phyloP scores from a whole-genome alignment of 257 asterid genomes.

The Avicennia marina region DNA sequence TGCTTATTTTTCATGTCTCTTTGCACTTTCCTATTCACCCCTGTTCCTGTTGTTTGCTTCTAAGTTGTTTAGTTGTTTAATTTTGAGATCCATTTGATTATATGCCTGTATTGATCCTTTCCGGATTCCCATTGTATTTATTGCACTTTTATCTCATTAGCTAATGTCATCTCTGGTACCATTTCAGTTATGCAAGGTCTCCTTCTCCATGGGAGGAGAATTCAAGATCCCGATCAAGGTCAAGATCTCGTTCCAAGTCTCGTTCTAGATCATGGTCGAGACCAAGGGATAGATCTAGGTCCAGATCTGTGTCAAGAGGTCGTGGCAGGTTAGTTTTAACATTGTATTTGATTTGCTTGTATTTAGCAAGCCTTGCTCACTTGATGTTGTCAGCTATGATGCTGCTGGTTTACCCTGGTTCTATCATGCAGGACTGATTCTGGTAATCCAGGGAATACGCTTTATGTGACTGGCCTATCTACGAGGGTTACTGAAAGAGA shows the following conservation, averaged over 20 bases:
- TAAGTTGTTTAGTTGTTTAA: not conserved
- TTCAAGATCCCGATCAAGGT: slow-evolving; percentile 55
- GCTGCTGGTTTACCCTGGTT: not conserved
- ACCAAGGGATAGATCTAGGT: slow-evolving; percentile 44
- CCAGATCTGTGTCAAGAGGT: slow-evolving; percentile 48
- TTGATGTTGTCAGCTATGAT: slow-evolving; percentile 3
- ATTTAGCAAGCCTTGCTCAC: not conserved
- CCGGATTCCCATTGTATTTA: too few relatives aligned
- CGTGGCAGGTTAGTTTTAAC: slow-evolving; percentile 56
- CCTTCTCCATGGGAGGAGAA: slow-evolving; percentile 76
- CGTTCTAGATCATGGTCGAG: slow-evolving; percentile 60
- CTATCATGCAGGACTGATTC: slow-evolving; percentile 37
- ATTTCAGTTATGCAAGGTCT: slow-evolving; percentile 54
- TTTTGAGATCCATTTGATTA: not conserved
- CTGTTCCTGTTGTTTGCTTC: not conserved
- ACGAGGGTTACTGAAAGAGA: slow-evolving; percentile 93
- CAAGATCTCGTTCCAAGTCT: slow-evolving; percentile 54
- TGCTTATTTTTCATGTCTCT: too few relatives aligned
- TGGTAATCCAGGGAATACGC: slow-evolving; percentile 72
- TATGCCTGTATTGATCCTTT: slow-evolving; percentile 1
- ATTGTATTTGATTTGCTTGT: not conserved
- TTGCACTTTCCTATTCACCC: not conserved
- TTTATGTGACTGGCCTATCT: slow-evolving; percentile 94
- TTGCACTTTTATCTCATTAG: too few relatives aligned
- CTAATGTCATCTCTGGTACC: not conserved